phyloP scores from a whole-genome alignment of 129 eudicot species.

The Tagetes patula region DNA sequence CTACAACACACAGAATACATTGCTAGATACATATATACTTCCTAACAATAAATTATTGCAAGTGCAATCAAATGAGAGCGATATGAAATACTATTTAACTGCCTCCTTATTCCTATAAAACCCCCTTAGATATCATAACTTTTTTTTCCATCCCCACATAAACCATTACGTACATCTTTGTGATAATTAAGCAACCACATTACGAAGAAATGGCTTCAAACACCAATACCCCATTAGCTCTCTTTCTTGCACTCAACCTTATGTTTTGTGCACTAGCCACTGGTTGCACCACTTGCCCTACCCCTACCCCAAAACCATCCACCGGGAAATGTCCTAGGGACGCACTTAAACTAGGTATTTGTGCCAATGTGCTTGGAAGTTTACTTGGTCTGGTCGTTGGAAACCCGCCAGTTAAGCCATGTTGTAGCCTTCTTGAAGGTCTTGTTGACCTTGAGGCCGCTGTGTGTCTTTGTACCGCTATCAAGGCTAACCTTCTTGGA shows the following conservation, averaged over 20 bases:
- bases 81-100: too few relatives aligned
- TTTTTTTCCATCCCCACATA: constrained; percentile 20
- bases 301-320: constrained; percentile 32
- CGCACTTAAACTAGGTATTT: constrained; percentile 59
- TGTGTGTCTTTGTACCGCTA: constrained; percentile 68
- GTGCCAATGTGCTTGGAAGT: constrained; percentile 55
- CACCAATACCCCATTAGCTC: constrained; percentile 30
- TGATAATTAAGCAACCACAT: neutral
- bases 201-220: constrained; percentile 36
- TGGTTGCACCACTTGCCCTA: constrained; percentile 44
- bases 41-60: too few relatives aligned
- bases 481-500: constrained; percentile 61
- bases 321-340: constrained; percentile 48
- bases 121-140: constrained; percentile 4
- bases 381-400: constrained; percentile 40
- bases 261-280: constrained; percentile 47
- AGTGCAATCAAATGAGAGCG: too few relatives aligned
- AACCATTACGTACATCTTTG: neutral
- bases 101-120: constrained; percentile 26
- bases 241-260: constrained; percentile 50
- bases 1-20: too few relatives aligned
- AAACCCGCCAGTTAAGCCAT: constrained; percentile 47
- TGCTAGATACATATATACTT: too few relatives aligned
- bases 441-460: constrained; percentile 69
- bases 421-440: constrained; percentile 58